Conservation (phyloP, 495 filamentous ascomycete species). For the Talaromyces ruber region DNA sequence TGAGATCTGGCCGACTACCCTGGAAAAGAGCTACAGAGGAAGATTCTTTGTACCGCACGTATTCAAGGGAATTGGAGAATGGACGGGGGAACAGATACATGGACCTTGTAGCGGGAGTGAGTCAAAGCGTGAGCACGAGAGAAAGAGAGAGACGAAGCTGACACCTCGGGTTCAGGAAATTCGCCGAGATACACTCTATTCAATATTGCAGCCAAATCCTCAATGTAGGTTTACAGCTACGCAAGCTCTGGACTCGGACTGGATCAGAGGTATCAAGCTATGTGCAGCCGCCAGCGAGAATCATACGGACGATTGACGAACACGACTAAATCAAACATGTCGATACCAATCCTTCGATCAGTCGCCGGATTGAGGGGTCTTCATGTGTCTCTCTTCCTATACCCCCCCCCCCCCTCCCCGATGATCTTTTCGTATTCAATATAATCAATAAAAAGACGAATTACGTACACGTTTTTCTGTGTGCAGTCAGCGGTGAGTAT, state of each 20-base stretch:
- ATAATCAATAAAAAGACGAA: background rate
- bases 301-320: background rate
- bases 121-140: no score
- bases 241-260: background rate
- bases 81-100: background rate
- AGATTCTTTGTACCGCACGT: background rate
- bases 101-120: background rate
- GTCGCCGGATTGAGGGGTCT: background rate
- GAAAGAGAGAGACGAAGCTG: background rate
- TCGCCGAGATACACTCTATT: conserved; percentile 8
- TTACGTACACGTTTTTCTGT: background rate
- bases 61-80: background rate
- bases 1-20: conserved; percentile 9
- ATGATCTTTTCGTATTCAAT: background rate
- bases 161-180: conserved; percentile 43
- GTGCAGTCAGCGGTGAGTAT: background rate
- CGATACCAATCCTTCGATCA: background rate
- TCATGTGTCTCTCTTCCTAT: background rate
- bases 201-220: background rate
- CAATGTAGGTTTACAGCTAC: background rate
- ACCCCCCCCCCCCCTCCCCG: no score
- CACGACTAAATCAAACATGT: background rate
- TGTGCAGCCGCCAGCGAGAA: background rate
- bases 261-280: background rate
- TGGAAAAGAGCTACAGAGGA: conserved; percentile 9